Conservation (phyloP, 768 basidiomycete genomes). For the Sarcodon sp. region DNA sequence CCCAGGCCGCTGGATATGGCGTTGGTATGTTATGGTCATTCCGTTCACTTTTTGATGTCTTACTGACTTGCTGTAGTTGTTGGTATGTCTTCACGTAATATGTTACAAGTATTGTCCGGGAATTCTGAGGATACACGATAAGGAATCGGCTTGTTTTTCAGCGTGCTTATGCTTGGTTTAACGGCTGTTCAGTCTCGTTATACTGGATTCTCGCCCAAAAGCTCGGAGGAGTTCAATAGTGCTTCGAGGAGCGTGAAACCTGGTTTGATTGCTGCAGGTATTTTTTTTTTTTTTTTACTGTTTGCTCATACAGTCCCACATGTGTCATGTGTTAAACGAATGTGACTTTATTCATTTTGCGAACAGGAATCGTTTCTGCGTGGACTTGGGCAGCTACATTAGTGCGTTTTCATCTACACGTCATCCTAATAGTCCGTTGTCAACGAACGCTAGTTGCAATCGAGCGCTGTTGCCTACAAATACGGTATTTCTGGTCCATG, state of each 20-base stretch:
- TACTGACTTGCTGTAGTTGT: slow-evolving; percentile 23
- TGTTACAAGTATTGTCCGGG: neutral
- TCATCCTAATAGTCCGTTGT: slow-evolving; percentile 1
- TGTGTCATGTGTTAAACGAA: too few species aligned
- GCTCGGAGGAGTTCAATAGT: slow-evolving; percentile 74
- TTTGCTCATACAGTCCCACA: too few species aligned
- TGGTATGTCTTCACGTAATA: slow-evolving; percentile 21
- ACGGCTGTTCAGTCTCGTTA: slow-evolving; percentile 79
- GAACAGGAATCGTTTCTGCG: slow-evolving; percentile 57
- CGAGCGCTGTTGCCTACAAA: slow-evolving; percentile 75
- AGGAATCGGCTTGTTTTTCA: slow-evolving; percentile 87
- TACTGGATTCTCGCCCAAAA: slow-evolving; percentile 66
- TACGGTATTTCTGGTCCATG: slow-evolving; percentile 80
- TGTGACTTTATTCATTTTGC: too few species aligned
- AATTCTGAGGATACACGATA: neutral
- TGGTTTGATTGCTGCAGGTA: slow-evolving; percentile 85
- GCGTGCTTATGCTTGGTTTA: slow-evolving; percentile 63
- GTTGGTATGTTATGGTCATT: slow-evolving; percentile 33
- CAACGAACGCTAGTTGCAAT: slow-evolving; percentile 39
- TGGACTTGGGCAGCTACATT: slow-evolving; percentile 88
- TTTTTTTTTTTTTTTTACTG: slow-evolving; percentile 18
- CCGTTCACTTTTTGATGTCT: neutral
- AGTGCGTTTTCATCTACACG: slow-evolving; percentile 18
- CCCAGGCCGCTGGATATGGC: slow-evolving; percentile 79
- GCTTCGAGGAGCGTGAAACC: slow-evolving; percentile 81